A percentile compares a stretch with the other conserved stretches of the same genome.
Evolutionary conservation across 345 rosid genomes (phyloP).

Genomic region (Anastatica hierochuntica): DNA sequence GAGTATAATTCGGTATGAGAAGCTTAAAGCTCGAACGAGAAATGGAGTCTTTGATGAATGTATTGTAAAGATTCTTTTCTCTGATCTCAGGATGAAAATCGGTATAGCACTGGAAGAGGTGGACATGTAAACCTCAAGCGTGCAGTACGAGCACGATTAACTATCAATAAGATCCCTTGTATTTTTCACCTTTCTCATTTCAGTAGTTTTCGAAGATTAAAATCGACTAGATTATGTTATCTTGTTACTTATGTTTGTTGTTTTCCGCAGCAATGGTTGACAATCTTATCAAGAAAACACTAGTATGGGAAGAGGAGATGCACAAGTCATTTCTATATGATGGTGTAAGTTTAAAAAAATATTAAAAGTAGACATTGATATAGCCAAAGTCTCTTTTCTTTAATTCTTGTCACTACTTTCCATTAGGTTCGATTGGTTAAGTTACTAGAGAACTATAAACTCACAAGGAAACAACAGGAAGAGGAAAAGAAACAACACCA

Average conservation of each 20-base stretch:
- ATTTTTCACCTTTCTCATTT: background rate
- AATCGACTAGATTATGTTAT: too few species aligned
- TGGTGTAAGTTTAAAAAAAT: slow-evolving; percentile 45
- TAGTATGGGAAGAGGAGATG: slow-evolving; percentile 71
- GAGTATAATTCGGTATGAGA: slow-evolving; percentile 62
- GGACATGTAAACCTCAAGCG: slow-evolving; percentile 89
- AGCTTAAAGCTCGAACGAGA: slow-evolving; percentile 7
- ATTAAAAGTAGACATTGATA: background rate
- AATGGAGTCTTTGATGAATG: background rate
- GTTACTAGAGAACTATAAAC: slow-evolving; percentile 77
- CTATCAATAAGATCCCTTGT: slow-evolving; percentile 84
- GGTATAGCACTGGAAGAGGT: slow-evolving; percentile 87
- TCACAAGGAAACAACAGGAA: slow-evolving; percentile 68
- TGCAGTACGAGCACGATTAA: slow-evolving; percentile 80
- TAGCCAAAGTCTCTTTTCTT: background rate
- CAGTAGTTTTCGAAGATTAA: too few species aligned
- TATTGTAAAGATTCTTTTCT: background rate
- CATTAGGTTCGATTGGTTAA: slow-evolving; percentile 69
- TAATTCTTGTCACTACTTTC: slow-evolving; percentile 3
- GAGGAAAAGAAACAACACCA: slow-evolving; percentile 80
- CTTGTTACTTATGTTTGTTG: too few species aligned
- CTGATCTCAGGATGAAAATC: slow-evolving; percentile 56
- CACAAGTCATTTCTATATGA: slow-evolving; percentile 67
- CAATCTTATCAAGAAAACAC: slow-evolving; percentile 62
- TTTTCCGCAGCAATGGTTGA: slow-evolving; percentile 72